These are phyloP conservation scores for Cordyceps militaris DNA, from an alignment of 2,329 filamentous ascomycete species.

Conservation along the genomic window DNA sequence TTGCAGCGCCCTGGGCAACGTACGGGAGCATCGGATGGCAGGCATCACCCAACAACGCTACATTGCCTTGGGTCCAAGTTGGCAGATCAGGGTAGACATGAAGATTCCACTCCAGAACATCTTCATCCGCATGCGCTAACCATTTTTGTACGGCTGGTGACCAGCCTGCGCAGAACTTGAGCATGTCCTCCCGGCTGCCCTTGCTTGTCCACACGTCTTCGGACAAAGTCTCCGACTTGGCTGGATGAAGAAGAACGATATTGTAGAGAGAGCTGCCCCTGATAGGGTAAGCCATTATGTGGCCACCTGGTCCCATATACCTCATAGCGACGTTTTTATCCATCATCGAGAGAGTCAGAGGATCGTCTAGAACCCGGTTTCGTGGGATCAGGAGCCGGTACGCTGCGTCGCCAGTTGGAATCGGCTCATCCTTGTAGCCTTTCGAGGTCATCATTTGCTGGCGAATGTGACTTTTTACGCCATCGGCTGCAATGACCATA, in stretches of 20 bases:
- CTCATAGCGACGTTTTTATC: conserved; percentile 50
- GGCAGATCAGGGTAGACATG: conserved; percentile 54
- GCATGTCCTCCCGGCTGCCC: conserved; percentile 53
- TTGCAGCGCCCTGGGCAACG: conserved; percentile 59
- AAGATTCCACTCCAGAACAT: conserved; percentile 62
- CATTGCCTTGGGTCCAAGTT: conserved; percentile 51
- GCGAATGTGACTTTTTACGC: neutral
- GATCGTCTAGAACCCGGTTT: conserved; percentile 56
- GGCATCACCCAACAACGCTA: conserved; percentile 55
- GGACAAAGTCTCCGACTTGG: conserved; percentile 47
- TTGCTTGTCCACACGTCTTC: conserved; percentile 48
- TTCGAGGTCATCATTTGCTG: neutral
- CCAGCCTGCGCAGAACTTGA: conserved; percentile 52
- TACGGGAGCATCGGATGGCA: conserved; percentile 64
- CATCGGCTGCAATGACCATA: neutral
- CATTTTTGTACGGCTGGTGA: conserved; percentile 54
- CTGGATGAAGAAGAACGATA: conserved; percentile 54
- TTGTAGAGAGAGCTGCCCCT: conserved; percentile 60
- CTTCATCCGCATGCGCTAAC: conserved; percentile 54
- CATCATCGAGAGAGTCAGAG: conserved; percentile 56
- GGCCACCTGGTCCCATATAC: conserved; percentile 60
- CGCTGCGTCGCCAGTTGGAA: conserved; percentile 44
- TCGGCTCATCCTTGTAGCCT: conserved; percentile 22
- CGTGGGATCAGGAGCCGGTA: conserved; percentile 47
- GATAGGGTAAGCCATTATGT: conserved; percentile 62